These are phyloP conservation scores for Dittrichia graveolens DNA, from an alignment of 129 eudicot species.

Conservation along the genomic window DNA sequence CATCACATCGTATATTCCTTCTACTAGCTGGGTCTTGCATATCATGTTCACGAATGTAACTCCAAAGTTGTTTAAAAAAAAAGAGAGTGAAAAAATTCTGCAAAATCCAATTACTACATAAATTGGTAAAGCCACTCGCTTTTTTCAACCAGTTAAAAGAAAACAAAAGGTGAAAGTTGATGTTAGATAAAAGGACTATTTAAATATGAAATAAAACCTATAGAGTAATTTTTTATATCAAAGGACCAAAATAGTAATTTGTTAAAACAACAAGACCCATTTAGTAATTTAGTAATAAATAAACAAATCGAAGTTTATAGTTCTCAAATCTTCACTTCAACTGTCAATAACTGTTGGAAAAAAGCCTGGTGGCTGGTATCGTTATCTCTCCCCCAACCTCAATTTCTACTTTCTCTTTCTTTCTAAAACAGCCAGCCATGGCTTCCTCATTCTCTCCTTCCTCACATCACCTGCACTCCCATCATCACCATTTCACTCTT, in stretches of 20 bases:
- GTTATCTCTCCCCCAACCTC: constrained; percentile 52
- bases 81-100: background rate
- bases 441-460: constrained; percentile 40
- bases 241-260: too few species aligned
- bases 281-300: too few species aligned
- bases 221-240: too few species aligned
- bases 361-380: constrained; percentile 11
- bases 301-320: too few species aligned
- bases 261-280: too few species aligned
- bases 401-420: constrained; percentile 11
- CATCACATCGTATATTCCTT: constrained; percentile 78
- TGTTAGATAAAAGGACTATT: too few species aligned
- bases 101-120: constrained; percentile 40
- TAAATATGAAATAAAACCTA: too few species aligned
- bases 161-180: too few species aligned
- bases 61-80: constrained; percentile 62
- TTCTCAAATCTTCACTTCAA: background rate
- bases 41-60: constrained; percentile 67
- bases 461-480: constrained; percentile 12
- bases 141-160: too few species aligned
- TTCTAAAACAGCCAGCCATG: constrained; percentile 54
- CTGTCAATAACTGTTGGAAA: constrained; percentile 15
- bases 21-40: constrained; percentile 81
- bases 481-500: constrained; percentile 9
- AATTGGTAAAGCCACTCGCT: constrained; percentile 73